phyloP scores from a whole-genome alignment of 768 basidiomycete genomes.

The Krasilnikovozyma curviuscula region DNA sequence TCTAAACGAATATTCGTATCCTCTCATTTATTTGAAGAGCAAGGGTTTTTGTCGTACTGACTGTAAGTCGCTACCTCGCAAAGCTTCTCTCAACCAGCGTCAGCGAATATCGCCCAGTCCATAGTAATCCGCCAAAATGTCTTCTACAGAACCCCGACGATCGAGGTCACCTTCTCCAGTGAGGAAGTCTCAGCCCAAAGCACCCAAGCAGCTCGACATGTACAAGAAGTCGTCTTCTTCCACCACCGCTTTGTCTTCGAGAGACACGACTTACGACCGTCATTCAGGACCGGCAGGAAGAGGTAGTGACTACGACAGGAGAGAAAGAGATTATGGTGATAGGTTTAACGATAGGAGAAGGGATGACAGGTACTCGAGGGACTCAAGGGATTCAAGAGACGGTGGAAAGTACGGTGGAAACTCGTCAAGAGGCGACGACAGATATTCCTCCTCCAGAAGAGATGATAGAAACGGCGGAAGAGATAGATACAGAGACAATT shows the following conservation, averaged over 20 bases:
- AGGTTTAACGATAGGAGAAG: not conserved
- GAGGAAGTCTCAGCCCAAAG: constrained; percentile 7
- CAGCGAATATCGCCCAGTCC: no score
- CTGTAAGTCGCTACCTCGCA: no score
- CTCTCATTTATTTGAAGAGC: no score
- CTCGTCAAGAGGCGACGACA: constrained; percentile 1
- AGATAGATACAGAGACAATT: constrained; percentile 1
- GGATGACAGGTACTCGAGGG: constrained; percentile 19
- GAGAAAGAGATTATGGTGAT: constrained; percentile 8
- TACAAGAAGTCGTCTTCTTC: constrained; percentile 23
- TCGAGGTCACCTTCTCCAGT: no score
- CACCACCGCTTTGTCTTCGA: constrained; percentile 18
- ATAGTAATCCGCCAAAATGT: no score
- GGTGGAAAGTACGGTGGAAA: constrained; percentile 9
- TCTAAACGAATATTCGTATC: no score
- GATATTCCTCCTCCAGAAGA: constrained; percentile 3
- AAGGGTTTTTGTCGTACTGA: no score
- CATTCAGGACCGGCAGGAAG: not conserved
- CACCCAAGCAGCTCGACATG: constrained; percentile 25
- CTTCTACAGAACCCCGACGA: no score
- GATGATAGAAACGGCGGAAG: constrained; percentile 5
- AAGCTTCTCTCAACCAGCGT: no score
- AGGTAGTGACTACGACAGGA: constrained; percentile 21
- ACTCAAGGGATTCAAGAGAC: constrained; percentile 16
- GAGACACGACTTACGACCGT: not conserved